A percentile compares a stretch with the other conserved stretches of the same genome.
These are phyloP conservation scores for Asterophora lycoperdoides DNA, from an alignment of 768 basidiomycete genomes.

Conservation along the genomic window DNA sequence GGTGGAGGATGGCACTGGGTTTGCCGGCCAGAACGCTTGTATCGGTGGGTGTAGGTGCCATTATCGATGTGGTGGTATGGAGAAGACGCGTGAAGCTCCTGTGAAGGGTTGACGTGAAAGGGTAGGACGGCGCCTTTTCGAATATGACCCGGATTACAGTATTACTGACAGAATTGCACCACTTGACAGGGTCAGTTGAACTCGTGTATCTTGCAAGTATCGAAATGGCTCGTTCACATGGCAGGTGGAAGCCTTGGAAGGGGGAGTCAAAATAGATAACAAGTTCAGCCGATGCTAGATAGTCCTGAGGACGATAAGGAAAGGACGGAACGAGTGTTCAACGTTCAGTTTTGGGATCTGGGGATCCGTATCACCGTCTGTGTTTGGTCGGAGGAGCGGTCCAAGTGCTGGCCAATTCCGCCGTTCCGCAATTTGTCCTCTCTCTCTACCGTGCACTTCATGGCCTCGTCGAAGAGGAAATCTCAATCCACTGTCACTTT, in stretches of 20 bases:
- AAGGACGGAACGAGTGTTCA: too few species aligned
- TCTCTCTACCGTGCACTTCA: slow-evolving; percentile 7
- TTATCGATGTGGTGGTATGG: neutral
- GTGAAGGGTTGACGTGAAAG: neutral
- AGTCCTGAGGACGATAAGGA: too few species aligned
- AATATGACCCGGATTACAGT: neutral
- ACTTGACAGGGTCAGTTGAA: neutral
- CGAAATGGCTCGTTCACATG: too few species aligned
- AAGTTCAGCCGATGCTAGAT: too few species aligned
- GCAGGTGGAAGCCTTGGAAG: neutral
- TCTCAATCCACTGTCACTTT: slow-evolving; percentile 34
- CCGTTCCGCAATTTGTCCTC: neutral
- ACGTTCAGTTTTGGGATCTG: too few species aligned
- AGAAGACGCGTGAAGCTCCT: neutral
- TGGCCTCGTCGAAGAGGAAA: slow-evolving; percentile 36
- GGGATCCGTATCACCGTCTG: too few species aligned
- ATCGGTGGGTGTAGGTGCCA: neutral
- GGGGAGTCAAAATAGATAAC: too few species aligned
- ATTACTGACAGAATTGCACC: slow-evolving; percentile 5
- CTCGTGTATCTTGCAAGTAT: too few species aligned
- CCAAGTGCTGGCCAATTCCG: too few species aligned
- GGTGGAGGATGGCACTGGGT: slow-evolving; percentile 46
- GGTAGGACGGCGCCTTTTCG: neutral
- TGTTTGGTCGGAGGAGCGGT: too few species aligned
- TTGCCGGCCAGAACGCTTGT: neutral